Conservation (phyloP, 768 basidiomycete species). For the Auricularia auricula-judae region DNA sequence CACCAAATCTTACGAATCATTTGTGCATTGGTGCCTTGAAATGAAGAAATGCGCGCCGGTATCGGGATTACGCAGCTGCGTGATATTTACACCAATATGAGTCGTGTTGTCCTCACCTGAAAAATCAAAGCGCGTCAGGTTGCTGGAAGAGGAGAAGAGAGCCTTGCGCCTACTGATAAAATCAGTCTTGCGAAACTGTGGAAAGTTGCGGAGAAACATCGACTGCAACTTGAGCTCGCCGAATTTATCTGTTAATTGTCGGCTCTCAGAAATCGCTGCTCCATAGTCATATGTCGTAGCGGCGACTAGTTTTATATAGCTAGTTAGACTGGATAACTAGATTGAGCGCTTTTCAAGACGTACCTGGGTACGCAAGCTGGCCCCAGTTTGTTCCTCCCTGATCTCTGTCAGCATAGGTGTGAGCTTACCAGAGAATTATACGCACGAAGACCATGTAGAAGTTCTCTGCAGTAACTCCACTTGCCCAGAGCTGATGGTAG, state of each 20-base stretch:
- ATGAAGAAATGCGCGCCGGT: conserved; percentile 18
- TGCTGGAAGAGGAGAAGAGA: conserved; percentile 11
- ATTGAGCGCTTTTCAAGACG: conserved; percentile 12
- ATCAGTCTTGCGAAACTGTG: conserved; percentile 15
- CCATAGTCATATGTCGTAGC: conserved; percentile 15
- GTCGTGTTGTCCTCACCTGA: neutral
- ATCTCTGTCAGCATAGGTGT: neutral
- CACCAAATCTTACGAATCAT: conserved; percentile 2
- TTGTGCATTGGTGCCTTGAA: conserved; percentile 13
- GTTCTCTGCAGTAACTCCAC: conserved; percentile 10
- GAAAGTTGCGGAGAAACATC: conserved; percentile 16
- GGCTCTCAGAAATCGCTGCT: conserved; percentile 19
- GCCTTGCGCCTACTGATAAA: conserved; percentile 7
- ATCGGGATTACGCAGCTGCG: conserved; percentile 12
- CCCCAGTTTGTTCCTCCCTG: conserved; percentile 19
- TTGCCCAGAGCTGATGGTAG: conserved; percentile 7
- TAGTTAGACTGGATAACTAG: neutral
- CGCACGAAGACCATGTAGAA: conserved; percentile 12
- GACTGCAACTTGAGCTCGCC: conserved; percentile 20
- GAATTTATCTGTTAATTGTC: conserved; percentile 17
- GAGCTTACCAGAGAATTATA: neutral
- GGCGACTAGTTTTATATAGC: neutral
- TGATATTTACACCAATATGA: conserved; percentile 6
- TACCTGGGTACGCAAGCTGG: conserved; percentile 14
- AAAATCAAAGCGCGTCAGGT: conserved; percentile 4